Evolutionary conservation across 2,329 filamentous ascomycete genomes (phyloP), one percentile per base, ranked within the genome.

Genomic region (Leptographium procerum): DNA sequence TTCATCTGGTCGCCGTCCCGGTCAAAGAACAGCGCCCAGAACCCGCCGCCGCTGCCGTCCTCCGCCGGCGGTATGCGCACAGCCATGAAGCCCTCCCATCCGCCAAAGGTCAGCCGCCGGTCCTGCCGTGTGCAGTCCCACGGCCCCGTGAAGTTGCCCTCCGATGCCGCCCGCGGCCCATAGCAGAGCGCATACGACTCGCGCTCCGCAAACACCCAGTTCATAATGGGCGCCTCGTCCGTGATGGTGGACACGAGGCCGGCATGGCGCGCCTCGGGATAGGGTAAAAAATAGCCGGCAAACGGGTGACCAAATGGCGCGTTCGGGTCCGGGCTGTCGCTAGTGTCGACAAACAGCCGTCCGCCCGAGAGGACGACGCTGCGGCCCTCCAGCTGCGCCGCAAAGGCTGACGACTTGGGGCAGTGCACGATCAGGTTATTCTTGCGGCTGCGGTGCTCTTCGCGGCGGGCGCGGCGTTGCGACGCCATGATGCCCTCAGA

Each of bases 231-330:
- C n/a, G 76, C 73, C 16, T 73, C 73, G 55, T 77, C 72, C 36
- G 71, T 75, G 45, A 78, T 77, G 11, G 74, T 77, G 53, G 72
- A 77, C 31, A 78, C 76, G 2, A 78, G 66, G 4, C 76, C 76
- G 43, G 76, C 71, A 50, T 74, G 71, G 29, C 67, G 60, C n/a
- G 71, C 62, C n/a, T 80, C 80, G 3, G 80, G 80, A 62, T 82
- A 83, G 1, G 80, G 79, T 26, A 83, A 69, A 62, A 75, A 83
- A 64, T 84, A 83, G 29, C 80, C 80, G 4, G 77, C 73, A 64
- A 81, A 83, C 0, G 76, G 74, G 64, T 83, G 78, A 3, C 77
- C 75, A 55, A 70, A 68, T 1, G 61, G 65, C 56, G 66, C 61
- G 56, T 63, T 65, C 52, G 60, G 64, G 36, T 66, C 61, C 56